phyloP scores from a whole-genome alignment of 1,284 basidiomycete genomes.

The Xerocomus amazonicus region DNA sequence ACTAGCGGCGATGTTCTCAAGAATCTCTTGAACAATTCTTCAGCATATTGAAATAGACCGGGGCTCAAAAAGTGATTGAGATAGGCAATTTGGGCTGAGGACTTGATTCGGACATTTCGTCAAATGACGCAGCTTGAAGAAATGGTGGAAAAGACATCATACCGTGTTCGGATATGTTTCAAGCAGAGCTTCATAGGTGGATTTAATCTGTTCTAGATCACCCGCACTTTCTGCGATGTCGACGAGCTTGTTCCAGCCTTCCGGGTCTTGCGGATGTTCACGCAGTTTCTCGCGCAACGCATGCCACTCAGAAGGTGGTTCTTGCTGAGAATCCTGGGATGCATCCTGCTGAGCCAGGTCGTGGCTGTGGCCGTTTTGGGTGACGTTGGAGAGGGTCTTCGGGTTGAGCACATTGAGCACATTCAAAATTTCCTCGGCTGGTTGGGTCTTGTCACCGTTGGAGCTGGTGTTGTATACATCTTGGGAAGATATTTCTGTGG shows the following conservation, averaged over 20 bases:
- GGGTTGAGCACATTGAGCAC: conserved; percentile 38
- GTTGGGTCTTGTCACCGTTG: conserved; percentile 35
- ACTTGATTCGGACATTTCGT: conserved; percentile 43
- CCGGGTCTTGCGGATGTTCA: conserved; percentile 53
- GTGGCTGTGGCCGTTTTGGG: conserved; percentile 30
- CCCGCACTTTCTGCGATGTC: conserved; percentile 52
- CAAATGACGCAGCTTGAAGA: conserved; percentile 23
- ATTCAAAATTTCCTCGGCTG: conserved; percentile 40
- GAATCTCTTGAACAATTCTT: conserved; percentile 79
- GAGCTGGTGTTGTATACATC: conserved; percentile 24
- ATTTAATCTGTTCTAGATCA: conserved; percentile 60
- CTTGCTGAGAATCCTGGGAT: conserved; percentile 24
- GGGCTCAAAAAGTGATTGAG: conserved; percentile 74
- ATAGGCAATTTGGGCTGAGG: conserved; percentile 76
- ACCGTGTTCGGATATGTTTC: conserved; percentile 68
- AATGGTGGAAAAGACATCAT: conserved; percentile 24
- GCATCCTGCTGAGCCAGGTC: conserved; percentile 22
- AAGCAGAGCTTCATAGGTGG: conserved; percentile 64
- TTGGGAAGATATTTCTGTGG: conserved; percentile 27
- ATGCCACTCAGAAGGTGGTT: conserved; percentile 48
- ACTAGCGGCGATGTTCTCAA: conserved; percentile 79
- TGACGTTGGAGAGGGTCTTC: conserved; percentile 20
- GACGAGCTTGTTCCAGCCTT: conserved; percentile 60
- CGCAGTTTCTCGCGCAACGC: conserved; percentile 42
- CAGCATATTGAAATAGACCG: conserved; percentile 64